Evolutionary conservation across 1,284 basidiomycete species (phyloP).

Genomic region (Moesziomyces parantarcticus): DNA sequence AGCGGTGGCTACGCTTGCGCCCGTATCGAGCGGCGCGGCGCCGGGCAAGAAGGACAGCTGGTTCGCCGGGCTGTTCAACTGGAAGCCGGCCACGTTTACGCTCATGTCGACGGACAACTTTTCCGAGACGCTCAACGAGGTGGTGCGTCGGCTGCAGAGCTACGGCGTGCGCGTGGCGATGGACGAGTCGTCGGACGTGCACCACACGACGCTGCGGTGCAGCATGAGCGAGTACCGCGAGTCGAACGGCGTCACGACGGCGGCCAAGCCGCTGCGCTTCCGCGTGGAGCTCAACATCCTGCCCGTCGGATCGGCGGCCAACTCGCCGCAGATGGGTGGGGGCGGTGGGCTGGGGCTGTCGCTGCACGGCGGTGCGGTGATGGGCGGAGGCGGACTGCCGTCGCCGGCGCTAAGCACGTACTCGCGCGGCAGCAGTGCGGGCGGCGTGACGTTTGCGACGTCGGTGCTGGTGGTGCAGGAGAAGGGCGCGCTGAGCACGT

Average conservation of each 20-base stretch:
- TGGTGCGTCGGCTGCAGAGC: slow-evolving; percentile 75
- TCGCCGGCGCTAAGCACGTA: slow-evolving; percentile 48
- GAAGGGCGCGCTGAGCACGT: slow-evolving; percentile 85
- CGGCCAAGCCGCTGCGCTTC: slow-evolving; percentile 62
- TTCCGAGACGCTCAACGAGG: slow-evolving; percentile 75
- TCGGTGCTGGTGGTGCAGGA: slow-evolving; percentile 82
- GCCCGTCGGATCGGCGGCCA: slow-evolving; percentile 50
- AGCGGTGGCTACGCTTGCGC: slow-evolving; percentile 13
- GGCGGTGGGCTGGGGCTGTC: slow-evolving; percentile 30
- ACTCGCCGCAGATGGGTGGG: slow-evolving; percentile 30
- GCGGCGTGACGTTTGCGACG: slow-evolving; percentile 68
- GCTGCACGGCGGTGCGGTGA: slow-evolving; percentile 20
- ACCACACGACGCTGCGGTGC: slow-evolving; percentile 57
- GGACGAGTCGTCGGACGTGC: slow-evolving; percentile 70
- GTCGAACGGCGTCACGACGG: slow-evolving; percentile 32
- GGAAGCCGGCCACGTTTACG: slow-evolving; percentile 77
- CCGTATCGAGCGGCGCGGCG: slow-evolving; percentile 8
- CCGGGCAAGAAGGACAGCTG: slow-evolving; percentile 77
- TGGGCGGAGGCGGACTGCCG: slow-evolving; percentile 22
- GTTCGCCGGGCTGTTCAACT: slow-evolving; percentile 88
- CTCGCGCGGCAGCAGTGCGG: slow-evolving; percentile 23
- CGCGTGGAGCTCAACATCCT: slow-evolving; percentile 63
- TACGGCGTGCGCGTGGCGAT: slow-evolving; percentile 77
- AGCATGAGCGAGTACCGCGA: slow-evolving; percentile 54
- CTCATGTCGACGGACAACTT: slow-evolving; percentile 71